Base-by-base conservation (phyloP, 306 rosid genomes). In the Gillenia trifoliata region DNA sequence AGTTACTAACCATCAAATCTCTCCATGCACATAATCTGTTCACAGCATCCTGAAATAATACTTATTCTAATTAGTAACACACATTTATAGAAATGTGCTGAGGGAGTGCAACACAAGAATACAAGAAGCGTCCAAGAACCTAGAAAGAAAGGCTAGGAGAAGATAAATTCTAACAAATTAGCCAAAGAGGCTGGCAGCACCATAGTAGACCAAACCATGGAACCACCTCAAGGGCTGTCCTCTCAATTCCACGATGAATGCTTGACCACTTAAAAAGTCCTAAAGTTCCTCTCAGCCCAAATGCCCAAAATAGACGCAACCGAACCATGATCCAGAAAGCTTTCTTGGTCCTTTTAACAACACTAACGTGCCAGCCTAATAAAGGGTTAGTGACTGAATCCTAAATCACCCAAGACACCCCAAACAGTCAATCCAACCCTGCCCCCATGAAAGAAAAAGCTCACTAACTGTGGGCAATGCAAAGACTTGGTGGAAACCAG, bases 1-100 rank as follows among this genome's bases (percentile, higher is more conserved):
- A 38, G 77, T 49, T 47, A 88, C 98, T 89, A 8, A 94, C 98
- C 97, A 90, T 88, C 67, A 91, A 45, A 83, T 91, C 97, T 87
- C 97, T 89, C 97, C 98, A 94, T 20, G 90, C 75, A 72, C 96
- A 91, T 36, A 94, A 73, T 66, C 79, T 89, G 88, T 88, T 85
- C 83, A 91, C 87, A 23, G 71, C 70, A 78, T 79, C 84, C 87
- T 83, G 94, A 87, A 91, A 86, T 86, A 40, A 54, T 61, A 45
- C 38, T 41, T 61, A 29, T 30, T 64, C 28, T 56, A 9, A 25
- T 2, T 36, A 36, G 40, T 36, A 13, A n/a, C 38, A 34, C 12
- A 20, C 6, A 3, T 70, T 31, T 19, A 49, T 52, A 52, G 19
- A 25, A 54, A 69, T 50, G 25, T 50, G 38, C 72, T 19, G 49